These are phyloP conservation scores for Artemisia argyi DNA, from an alignment of 129 eudicot genomes.

Conservation along the genomic window DNA sequence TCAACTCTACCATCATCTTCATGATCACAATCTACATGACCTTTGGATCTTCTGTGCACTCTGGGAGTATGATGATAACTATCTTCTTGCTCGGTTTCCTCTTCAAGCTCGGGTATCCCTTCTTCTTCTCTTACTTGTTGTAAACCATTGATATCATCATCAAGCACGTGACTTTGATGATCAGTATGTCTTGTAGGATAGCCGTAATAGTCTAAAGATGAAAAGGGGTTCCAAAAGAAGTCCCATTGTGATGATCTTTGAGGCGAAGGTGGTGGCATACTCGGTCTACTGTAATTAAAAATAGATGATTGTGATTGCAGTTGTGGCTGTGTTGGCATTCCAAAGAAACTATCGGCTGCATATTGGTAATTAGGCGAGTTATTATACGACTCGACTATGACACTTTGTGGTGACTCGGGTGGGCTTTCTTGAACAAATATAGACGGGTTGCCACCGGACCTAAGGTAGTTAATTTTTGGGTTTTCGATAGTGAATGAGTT, in stretches of 20 bases:
- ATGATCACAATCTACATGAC: conserved; percentile 19
- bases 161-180: conserved; percentile 48
- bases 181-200: conserved; percentile 57
- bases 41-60: conserved; percentile 18
- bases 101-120: conserved; percentile 97
- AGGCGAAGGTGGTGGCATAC: conserved; percentile 73
- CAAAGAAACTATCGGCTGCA: conserved; percentile 72
- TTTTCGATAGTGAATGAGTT: conserved; percentile 57
- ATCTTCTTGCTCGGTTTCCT: conserved; percentile 89
- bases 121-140: conserved; percentile 94
- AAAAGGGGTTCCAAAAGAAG: conserved; percentile 93
- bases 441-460: conserved; percentile 62
- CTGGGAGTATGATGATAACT: conserved; percentile 23
- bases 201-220: conserved; percentile 82
- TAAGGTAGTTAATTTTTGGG: conserved; percentile 55
- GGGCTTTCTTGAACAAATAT: conserved; percentile 76
- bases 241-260: conserved; percentile 95
- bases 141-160: conserved; percentile 68
- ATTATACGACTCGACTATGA: conserved; percentile 49
- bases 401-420: conserved; percentile 74
- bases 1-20: conserved; percentile 76
- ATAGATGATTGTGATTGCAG: conserved; percentile 42
- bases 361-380: conserved; percentile 66
- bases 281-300: conserved; percentile 49
- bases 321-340: conserved; percentile 61